These are phyloP conservation scores for Spiraea crenata DNA, from an alignment of 331 rosid genomes.

Conservation along the genomic window DNA sequence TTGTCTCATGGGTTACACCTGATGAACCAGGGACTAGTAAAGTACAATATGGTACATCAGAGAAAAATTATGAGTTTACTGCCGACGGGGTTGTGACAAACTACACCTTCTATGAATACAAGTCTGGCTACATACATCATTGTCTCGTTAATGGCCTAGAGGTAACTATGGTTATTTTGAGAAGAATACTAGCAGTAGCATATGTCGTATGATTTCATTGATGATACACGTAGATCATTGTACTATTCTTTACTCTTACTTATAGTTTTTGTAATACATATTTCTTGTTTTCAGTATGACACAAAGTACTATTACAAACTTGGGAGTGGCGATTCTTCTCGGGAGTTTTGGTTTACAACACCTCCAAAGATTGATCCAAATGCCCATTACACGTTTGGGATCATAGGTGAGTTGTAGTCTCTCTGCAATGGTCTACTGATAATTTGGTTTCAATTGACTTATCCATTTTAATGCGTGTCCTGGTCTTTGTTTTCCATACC, in stretches of 20 bases:
- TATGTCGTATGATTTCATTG: neutral
- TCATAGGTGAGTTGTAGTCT: conserved; percentile 64
- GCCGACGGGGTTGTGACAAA: conserved; percentile 55
- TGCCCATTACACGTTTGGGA: conserved; percentile 80
- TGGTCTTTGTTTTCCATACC: neutral
- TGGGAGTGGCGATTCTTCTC: conserved; percentile 79
- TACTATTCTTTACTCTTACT: neutral
- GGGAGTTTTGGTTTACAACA: conserved; percentile 81
- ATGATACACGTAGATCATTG: neutral
- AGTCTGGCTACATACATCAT: conserved; percentile 90
- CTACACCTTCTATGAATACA: conserved; percentile 75
- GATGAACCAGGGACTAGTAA: conserved; percentile 58
- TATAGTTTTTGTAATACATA: neutral
- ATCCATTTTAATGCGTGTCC: neutral
- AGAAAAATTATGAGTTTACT: conserved; percentile 35
- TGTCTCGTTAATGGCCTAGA: conserved; percentile 74
- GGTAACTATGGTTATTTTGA: conserved; percentile 39
- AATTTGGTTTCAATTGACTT: neutral
- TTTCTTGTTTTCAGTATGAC: conserved; percentile 53
- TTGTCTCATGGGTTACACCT: conserved; percentile 84
- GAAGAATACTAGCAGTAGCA: neutral
- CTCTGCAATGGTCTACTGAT: neutral
- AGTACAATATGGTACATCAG: conserved; percentile 65
- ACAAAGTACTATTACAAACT: conserved; percentile 83
- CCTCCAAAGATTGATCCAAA: conserved; percentile 75